Evolutionary conservation across 2,329 filamentous ascomycete genomes (phyloP).

Genomic region (Grosmannia clavigera): DNA sequence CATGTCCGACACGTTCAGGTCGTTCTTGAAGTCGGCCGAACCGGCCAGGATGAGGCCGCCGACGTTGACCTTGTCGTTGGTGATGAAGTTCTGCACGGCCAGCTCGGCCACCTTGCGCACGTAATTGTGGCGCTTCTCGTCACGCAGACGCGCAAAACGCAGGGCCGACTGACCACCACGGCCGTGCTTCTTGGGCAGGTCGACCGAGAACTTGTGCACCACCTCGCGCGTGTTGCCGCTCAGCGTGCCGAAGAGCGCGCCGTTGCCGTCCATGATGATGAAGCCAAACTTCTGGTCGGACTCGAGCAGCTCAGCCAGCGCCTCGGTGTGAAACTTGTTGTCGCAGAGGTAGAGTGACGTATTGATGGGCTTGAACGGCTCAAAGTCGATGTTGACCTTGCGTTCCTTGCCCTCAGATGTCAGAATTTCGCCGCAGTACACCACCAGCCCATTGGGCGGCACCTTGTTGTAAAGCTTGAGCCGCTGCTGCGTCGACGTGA

Average conservation of each 20-base stretch:
- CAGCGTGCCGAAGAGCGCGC: slow-evolving; percentile 88
- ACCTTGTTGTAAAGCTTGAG: slow-evolving; percentile 99
- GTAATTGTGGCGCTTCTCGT: slow-evolving; percentile 99
- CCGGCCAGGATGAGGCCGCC: slow-evolving; percentile 90
- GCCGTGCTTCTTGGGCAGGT: slow-evolving; percentile 98
- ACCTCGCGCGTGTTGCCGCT: slow-evolving; percentile 96
- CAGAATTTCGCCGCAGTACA: slow-evolving; percentile 99
- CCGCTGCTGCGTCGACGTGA: slow-evolving; percentile 97
- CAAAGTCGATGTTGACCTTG: slow-evolving; percentile 99
- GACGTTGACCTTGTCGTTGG: slow-evolving; percentile 95
- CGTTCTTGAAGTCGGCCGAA: slow-evolving; percentile 99
- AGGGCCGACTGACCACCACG: slow-evolving; percentile 99
- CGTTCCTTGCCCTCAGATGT: slow-evolving; percentile 96
- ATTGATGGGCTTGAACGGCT: slow-evolving; percentile 99
- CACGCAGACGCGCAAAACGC: slow-evolving; percentile 97
- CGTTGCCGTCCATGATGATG: slow-evolving; percentile 99
- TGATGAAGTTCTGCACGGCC: slow-evolving; percentile 98
- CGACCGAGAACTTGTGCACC: slow-evolving; percentile 95
- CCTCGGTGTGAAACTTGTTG: slow-evolving; percentile 99
- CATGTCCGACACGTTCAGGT: slow-evolving; percentile 93
- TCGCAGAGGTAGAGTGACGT: slow-evolving; percentile 98
- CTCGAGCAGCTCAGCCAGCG: slow-evolving; percentile 89
- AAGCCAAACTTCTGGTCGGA: slow-evolving; percentile 99
- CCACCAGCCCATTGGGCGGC: slow-evolving; percentile 89
- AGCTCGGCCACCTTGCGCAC: slow-evolving; percentile 97